Conservation (phyloP, 805 yeast genomes). For the Saccharomycopsis malanga region DNA sequence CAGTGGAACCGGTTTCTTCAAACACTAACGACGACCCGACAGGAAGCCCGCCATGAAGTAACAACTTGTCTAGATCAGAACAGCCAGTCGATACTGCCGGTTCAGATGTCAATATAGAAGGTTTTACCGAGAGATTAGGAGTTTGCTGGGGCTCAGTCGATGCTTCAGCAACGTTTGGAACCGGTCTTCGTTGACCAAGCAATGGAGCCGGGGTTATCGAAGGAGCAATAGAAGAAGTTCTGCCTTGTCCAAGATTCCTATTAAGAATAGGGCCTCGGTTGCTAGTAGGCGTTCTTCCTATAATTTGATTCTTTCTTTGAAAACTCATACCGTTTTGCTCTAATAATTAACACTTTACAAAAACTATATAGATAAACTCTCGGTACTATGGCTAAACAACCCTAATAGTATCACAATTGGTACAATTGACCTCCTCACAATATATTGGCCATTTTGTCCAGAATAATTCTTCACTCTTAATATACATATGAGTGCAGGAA, state of each 20-base stretch:
- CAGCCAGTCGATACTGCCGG: conserved; percentile 79
- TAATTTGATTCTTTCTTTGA: conserved; percentile 14
- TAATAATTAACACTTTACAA: too few species aligned
- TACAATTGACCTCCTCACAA: too few species aligned
- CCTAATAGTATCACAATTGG: too few species aligned
- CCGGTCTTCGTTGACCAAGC: background rate
- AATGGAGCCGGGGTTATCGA: background rate
- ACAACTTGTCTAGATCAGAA: conserved; percentile 60
- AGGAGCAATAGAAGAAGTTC: background rate
- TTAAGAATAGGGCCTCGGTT: conserved; percentile 1
- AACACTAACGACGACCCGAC: conserved; percentile 61
- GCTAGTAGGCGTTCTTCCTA: conserved; percentile 4
- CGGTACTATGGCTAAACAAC: too few species aligned
- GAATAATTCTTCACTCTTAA: too few species aligned
- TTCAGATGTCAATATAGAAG: conserved; percentile 70
- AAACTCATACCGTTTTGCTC: conserved; percentile 19
- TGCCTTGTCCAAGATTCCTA: background rate
- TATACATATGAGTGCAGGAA: too few species aligned
- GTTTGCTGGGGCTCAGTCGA: background rate
- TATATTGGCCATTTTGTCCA: too few species aligned
- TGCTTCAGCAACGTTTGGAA: background rate
- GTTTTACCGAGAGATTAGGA: conserved; percentile 55
- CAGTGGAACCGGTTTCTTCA: conserved; percentile 85
- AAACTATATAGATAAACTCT: too few species aligned
- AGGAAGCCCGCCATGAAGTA: conserved; percentile 83